Percentiles rank a stretch among this genome's conserved stretches.
These are phyloP conservation scores for Amaranthus palmeri DNA, from an alignment of 148 eudicot species.

Conservation along the genomic window DNA sequence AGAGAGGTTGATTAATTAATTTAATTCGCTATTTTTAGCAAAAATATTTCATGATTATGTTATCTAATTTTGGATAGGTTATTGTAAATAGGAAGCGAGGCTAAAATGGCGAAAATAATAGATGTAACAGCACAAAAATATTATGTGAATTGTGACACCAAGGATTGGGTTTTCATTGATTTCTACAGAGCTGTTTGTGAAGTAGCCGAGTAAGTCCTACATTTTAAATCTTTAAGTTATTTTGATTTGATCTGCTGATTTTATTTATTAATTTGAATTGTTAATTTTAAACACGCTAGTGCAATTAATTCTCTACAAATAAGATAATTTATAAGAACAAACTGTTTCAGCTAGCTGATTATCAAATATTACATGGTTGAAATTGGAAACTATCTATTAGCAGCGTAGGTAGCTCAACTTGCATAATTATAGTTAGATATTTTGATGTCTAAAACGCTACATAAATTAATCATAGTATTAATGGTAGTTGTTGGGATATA, in stretches of 20 bases:
- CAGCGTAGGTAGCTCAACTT: too few species aligned
- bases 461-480: too few species aligned
- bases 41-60: neutral
- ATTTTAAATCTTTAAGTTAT: neutral
- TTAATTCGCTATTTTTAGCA: too few species aligned
- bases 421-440: too few species aligned
- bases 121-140: constrained; percentile 36
- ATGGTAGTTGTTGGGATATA: too few species aligned
- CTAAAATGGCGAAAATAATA: constrained; percentile 33
- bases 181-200: constrained; percentile 62
- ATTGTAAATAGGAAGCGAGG: constrained; percentile 42
- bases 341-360: too few species aligned
- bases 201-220: constrained; percentile 48
- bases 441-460: too few species aligned
- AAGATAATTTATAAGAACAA: too few species aligned
- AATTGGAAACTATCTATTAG: too few species aligned
- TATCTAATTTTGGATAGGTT: neutral
- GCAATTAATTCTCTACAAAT: too few species aligned
- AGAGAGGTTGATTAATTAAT: too few species aligned
- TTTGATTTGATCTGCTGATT: neutral
- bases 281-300: neutral
- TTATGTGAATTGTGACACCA: constrained; percentile 25
- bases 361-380: too few species aligned
- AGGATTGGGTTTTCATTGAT: constrained; percentile 25
- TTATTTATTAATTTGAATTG: neutral